Base-by-base conservation (phyloP, 2,329 filamentous ascomycete genomes). In the Hymenoscyphus fructigenus region DNA sequence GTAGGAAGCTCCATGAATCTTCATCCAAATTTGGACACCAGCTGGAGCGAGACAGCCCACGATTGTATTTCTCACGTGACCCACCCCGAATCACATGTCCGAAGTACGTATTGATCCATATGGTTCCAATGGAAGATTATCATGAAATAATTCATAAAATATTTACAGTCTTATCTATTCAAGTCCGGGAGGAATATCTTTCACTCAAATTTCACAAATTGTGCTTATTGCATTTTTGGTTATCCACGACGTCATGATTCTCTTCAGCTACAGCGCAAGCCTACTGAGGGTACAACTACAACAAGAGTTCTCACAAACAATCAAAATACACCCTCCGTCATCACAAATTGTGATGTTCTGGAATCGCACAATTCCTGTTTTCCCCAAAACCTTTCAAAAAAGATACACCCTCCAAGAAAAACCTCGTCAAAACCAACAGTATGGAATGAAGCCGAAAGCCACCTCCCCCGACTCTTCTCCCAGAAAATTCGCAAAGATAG, bases 401-500 rank as follows among this genome's bases (percentile, higher is more conserved):
- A 50, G 9, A 50, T 50, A 23, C n/a, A 50, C 17, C 20, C 20
- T 50, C 44, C n/a, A 50, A 10, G 2, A 10, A 23, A 50, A 50
- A 10, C n/a, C n/a, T 12, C n/a, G 17, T 15, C n/a, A 50, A 50
- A 20, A 2, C 20, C n/a, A 26, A 26, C 47, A 23, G 47, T 10
- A 26, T 20, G n/a, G 47, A 23, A 68, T 71, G 57, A 70, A 71
- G 57, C 65, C 65, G 28, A 70, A 70, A 57, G 66, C 69, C 1
- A 47, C 23, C 47, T 12, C 34, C 17, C 28, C 58, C 26, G 63
- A 66, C 55, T 17, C 63, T 29, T 41, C 29, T 7, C 10, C 60
- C 20, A 65, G 65, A 26, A 71, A 71, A 50, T 15, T 57, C 1
- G 44, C 34, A 38, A 73, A 71, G 61, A 26, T 73, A 5, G 68